Conservation (phyloP, 225 moss, liverwort and hornwort species). For the Climacium dendroides region DNA sequence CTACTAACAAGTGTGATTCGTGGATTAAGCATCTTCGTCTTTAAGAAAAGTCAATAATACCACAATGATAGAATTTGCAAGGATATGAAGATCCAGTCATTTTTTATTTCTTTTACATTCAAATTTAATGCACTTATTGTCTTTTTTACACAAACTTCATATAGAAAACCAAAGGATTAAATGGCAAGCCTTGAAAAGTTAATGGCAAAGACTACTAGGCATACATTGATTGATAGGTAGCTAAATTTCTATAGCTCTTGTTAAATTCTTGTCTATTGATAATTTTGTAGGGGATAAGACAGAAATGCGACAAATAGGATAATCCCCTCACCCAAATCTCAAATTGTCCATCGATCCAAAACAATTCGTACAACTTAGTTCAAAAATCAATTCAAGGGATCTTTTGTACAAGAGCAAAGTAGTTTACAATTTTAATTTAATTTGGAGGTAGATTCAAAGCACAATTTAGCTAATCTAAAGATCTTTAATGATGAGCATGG, state of each 20-base stretch:
- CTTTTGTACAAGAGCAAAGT: not conserved
- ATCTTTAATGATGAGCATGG: accelerated
- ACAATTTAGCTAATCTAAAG: not conserved
- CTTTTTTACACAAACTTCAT: not conserved
- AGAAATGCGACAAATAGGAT: accelerated
- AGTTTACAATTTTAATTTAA: not conserved
- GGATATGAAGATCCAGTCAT: not conserved
- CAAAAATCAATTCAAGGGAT: not conserved
- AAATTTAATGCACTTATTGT: not conserved
- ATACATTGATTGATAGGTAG: accelerated
- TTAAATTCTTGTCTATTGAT: not conserved
- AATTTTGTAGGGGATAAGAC: not conserved
- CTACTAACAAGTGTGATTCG: too few species aligned
- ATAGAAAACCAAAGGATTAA: not conserved
- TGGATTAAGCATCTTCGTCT: too few species aligned
- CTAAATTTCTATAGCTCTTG: accelerated
- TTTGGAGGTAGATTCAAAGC: not conserved
- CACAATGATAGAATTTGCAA: not conserved
- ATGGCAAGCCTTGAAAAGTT: accelerated
- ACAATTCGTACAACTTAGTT: accelerated
- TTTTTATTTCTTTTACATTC: not conserved
- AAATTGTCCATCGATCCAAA: not conserved
- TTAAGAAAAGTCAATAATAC: too few species aligned
- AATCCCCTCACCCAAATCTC: accelerated
- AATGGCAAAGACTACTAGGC: not conserved